Evolutionary conservation across 176 grass and related monocot genomes (phyloP).

Genomic region (Avena eriantha): DNA sequence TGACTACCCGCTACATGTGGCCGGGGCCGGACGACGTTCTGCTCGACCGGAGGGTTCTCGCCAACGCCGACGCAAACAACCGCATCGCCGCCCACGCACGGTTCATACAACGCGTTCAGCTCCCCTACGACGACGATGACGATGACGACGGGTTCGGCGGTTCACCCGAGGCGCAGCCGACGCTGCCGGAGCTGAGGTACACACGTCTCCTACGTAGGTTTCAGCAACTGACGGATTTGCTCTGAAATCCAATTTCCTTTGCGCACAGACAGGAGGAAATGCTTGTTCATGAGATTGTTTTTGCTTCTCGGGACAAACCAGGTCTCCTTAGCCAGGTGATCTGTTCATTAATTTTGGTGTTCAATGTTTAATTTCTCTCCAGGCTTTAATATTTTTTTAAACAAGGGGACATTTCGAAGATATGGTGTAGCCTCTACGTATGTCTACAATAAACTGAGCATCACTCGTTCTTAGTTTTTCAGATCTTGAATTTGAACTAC

Average conservation of each 20-base stretch:
- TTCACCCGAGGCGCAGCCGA: neutral
- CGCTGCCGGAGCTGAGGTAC: slow-evolving; percentile 12
- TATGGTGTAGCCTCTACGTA: neutral
- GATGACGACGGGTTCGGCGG: neutral
- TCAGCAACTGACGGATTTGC: neutral
- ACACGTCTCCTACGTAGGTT: neutral
- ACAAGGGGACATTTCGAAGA: neutral
- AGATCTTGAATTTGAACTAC: neutral
- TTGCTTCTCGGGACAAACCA: slow-evolving; percentile 18
- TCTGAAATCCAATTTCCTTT: neutral
- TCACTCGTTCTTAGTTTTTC: neutral
- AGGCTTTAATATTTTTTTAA: neutral
- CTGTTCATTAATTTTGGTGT: neutral
- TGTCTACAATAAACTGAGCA: neutral
- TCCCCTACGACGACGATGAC: neutral
- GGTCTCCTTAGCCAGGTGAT: slow-evolving; percentile 21
- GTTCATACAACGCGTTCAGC: neutral
- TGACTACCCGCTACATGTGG: slow-evolving; percentile 13
- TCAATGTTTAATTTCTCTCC: neutral
- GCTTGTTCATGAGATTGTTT: slow-evolving; percentile 8
- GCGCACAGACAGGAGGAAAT: neutral
- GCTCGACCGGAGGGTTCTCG: neutral
- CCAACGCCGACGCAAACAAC: neutral
- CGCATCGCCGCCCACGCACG: slow-evolving; percentile 7
- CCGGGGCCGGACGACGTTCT: slow-evolving; percentile 10